Percentiles rank a stretch among this genome's conserved stretches.
Evolutionary conservation across 257 asterid genomes (phyloP).

Genomic region (Verbascum thapsus): DNA sequence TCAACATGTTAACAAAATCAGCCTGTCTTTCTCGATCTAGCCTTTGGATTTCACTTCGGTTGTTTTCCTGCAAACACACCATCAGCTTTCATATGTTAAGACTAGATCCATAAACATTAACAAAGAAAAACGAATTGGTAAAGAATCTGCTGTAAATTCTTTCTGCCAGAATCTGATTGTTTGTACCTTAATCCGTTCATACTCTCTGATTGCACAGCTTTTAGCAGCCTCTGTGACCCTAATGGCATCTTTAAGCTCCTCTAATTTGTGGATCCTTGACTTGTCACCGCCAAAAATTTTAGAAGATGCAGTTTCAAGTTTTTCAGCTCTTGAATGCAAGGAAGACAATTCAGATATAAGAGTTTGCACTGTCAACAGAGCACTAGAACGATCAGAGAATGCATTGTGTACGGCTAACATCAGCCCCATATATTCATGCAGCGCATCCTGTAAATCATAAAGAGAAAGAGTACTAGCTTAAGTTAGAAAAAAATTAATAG

Average conservation of each 20-base stretch:
- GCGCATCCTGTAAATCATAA: constrained; percentile 61
- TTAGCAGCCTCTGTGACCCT: constrained; percentile 89
- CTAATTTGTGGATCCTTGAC: constrained; percentile 64
- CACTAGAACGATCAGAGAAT: constrained; percentile 92
- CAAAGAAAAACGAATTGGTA: background rate
- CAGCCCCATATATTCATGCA: constrained; percentile 89
- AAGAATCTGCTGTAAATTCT: constrained; percentile 13
- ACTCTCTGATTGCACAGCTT: constrained; percentile 76
- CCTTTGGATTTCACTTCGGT: constrained; percentile 78
- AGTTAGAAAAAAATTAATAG: constrained; percentile 9
- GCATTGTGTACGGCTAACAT: constrained; percentile 82
- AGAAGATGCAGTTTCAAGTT: constrained; percentile 75
- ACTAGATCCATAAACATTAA: constrained; percentile 15
- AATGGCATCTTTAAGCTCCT: constrained; percentile 77
- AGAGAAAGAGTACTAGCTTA: constrained; percentile 8
- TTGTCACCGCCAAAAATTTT: constrained; percentile 83
- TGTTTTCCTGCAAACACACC: constrained; percentile 73
- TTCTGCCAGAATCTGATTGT: constrained; percentile 17
- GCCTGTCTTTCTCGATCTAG: constrained; percentile 68
- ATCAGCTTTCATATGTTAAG: constrained; percentile 20
- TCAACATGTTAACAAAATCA: constrained; percentile 84
- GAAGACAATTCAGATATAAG: constrained; percentile 86
- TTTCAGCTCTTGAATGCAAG: constrained; percentile 77
- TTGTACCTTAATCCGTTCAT: constrained; percentile 87
- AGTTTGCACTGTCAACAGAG: constrained; percentile 90